These are phyloP conservation scores for Trichocladium uniseriatum DNA, from an alignment of 495 filamentous ascomycete species.

Conservation along the genomic window DNA sequence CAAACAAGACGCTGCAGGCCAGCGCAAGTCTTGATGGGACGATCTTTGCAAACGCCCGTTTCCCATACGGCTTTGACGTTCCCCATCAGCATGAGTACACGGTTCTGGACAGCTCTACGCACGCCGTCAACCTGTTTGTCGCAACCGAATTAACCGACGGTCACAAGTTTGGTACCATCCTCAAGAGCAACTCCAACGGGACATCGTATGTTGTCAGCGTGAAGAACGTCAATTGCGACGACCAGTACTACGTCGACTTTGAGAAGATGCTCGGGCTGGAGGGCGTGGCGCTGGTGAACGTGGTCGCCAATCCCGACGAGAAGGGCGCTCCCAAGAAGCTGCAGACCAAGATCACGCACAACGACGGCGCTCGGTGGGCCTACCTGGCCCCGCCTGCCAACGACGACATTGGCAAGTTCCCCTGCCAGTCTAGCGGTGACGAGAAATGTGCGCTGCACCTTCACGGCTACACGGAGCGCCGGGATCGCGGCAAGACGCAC, in stretches of 20 bases:
- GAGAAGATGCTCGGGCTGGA: conserved; percentile 90
- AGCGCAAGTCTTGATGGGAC: conserved; percentile 75
- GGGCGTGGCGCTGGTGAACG: conserved; percentile 78
- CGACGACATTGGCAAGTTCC: conserved; percentile 63
- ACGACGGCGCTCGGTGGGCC: conserved; percentile 83
- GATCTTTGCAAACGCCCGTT: conserved; percentile 72
- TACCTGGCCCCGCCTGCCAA: conserved; percentile 55
- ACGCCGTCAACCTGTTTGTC: conserved; percentile 88
- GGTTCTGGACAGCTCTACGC: conserved; percentile 83
- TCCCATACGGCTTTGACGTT: conserved; percentile 73
- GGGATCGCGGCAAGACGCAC: conserved; percentile 67
- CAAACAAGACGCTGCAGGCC: conserved; percentile 60
- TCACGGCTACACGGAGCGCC: conserved; percentile 87
- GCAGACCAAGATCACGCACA: conserved; percentile 86
- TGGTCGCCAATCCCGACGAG: conserved; percentile 63
- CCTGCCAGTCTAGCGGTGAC: conserved; percentile 50
- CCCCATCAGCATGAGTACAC: conserved; percentile 72
- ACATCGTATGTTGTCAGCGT: conserved; percentile 85
- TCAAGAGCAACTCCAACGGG: conserved; percentile 97
- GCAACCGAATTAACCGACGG: conserved; percentile 52
- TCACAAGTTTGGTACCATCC: conserved; percentile 68
- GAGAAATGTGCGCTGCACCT: conserved; percentile 78
- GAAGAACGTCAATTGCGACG: conserved; percentile 65
- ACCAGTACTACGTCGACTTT: conserved; percentile 76
- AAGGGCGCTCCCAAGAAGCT: conserved; percentile 65